A percentile compares a stretch with the other conserved stretches of the same genome.
Evolutionary conservation across 2,329 filamentous ascomycete genomes (phyloP).

Genomic region (Bertia moriformis): DNA sequence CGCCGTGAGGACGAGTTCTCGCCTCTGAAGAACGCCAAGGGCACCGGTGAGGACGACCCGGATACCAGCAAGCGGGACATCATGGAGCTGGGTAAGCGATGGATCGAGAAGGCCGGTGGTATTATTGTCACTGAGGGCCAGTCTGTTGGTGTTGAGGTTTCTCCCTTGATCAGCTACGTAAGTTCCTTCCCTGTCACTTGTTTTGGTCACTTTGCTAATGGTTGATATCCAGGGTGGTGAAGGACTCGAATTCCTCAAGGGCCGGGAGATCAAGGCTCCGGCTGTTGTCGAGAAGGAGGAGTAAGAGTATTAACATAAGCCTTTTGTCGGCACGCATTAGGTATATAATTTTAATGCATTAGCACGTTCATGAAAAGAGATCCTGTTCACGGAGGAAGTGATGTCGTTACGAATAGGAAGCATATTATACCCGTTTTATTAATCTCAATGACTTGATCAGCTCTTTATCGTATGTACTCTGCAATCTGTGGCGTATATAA

Average conservation of each 20-base stretch:
- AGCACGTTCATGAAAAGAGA: too few relatives aligned
- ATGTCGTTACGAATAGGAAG: too few relatives aligned
- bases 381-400: too few relatives aligned
- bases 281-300: conserved; percentile 48
- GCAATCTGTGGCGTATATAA: too few relatives aligned
- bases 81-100: conserved; percentile 75
- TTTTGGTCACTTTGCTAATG: neutral
- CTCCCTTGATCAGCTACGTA: conserved; percentile 89
- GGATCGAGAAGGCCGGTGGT: conserved; percentile 68
- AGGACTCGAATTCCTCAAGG: conserved; percentile 43
- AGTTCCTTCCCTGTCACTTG: conserved; percentile 27
- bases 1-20: conserved; percentile 96
- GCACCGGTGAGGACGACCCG: conserved; percentile 81
- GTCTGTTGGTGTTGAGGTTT: conserved; percentile 69
- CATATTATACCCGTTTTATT: too few relatives aligned
- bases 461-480: too few relatives aligned
- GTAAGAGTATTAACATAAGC: too few relatives aligned
- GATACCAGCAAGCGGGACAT: conserved; percentile 87
- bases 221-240: conserved; percentile 35
- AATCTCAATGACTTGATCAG: too few relatives aligned
- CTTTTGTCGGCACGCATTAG: too few relatives aligned
- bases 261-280: conserved; percentile 40
- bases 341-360: too few relatives aligned
- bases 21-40: conserved; percentile 77
- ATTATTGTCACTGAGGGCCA: conserved; percentile 50